A percentile compares a stretch with the other conserved stretches of the same genome.
phyloP scores from a whole-genome alignment of 2,329 filamentous ascomycete species.

The Phialophora chinensis region DNA sequence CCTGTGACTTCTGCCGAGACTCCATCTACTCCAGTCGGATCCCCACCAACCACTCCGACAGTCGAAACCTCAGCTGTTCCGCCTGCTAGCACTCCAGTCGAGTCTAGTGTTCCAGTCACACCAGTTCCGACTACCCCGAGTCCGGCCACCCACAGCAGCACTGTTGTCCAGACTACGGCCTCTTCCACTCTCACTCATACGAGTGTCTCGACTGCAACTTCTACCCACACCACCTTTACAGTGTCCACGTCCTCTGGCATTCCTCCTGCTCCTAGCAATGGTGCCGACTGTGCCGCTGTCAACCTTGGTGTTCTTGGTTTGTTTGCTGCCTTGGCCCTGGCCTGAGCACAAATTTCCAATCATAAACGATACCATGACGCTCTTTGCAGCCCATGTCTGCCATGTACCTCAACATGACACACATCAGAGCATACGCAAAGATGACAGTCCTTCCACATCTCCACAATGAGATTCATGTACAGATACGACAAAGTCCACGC shows the following conservation, averaged over 20 bases:
- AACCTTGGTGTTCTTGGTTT: conserved; percentile 70
- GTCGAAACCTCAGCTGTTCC: conserved; percentile 11
- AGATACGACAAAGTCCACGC: conserved; percentile 17
- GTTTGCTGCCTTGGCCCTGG: conserved; percentile 36
- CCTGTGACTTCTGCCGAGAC: conserved; percentile 22
- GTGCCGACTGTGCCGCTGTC: conserved; percentile 76
- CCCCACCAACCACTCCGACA: conserved; percentile 12
- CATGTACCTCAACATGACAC: conserved; percentile 32
- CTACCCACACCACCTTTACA: conserved; percentile 19
- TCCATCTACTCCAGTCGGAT: conserved; percentile 24
- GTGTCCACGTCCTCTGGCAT: conserved; percentile 27
- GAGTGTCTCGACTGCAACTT: conserved; percentile 27
- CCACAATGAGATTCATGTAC: conserved; percentile 22
- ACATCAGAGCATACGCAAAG: conserved; percentile 28
- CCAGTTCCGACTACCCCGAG: conserved; percentile 18
- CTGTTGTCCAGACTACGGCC: conserved; percentile 19
- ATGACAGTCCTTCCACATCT: conserved; percentile 27
- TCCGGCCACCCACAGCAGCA: conserved; percentile 14
- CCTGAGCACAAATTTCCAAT: conserved; percentile 22
- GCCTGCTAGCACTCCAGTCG: conserved; percentile 10
- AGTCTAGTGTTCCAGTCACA: conserved; percentile 24
- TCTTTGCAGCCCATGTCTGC: conserved; percentile 37
- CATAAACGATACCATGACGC: conserved; percentile 31
- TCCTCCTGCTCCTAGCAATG: conserved; percentile 40
- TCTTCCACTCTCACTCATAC: conserved; percentile 24